Evolutionary conservation across 1,284 basidiomycete species (phyloP).

Genomic region (Cystobasidium pallidum): DNA sequence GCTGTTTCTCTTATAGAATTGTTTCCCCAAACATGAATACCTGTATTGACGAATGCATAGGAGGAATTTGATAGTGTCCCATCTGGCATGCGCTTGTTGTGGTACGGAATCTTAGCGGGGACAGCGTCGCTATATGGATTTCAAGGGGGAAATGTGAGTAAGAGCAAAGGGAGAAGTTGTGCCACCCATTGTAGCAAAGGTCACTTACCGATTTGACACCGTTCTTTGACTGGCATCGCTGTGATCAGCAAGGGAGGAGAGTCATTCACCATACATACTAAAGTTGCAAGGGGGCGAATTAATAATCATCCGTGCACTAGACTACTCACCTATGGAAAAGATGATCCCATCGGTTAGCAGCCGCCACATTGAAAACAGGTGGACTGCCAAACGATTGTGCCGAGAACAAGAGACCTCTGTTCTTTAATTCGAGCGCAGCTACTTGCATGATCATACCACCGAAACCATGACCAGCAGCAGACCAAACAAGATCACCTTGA

Average conservation of each 20-base stretch:
- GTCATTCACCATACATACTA: too few species aligned
- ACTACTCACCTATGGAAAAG: conserved; percentile 31
- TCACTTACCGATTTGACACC: conserved; percentile 35
- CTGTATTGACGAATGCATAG: conserved; percentile 42
- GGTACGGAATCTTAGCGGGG: conserved; percentile 34
- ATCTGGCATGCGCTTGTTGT: conserved; percentile 11
- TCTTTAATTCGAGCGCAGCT: conserved; percentile 43
- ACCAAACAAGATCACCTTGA: conserved; percentile 42
- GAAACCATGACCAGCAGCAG: conserved; percentile 42
- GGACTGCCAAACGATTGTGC: conserved; percentile 44
- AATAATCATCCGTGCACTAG: background rate
- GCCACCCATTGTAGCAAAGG: background rate
- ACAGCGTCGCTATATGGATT: conserved; percentile 17
- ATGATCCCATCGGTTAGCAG: conserved; percentile 33
- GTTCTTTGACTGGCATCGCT: conserved; percentile 40
- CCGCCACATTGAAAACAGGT: conserved; percentile 42
- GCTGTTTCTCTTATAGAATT: conserved; percentile 16
- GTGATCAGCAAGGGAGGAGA: conserved; percentile 1
- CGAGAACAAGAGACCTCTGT: conserved; percentile 34
- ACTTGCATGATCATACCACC: conserved; percentile 46
- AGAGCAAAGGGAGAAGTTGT: background rate
- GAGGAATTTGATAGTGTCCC: conserved; percentile 13
- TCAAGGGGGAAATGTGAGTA: background rate
- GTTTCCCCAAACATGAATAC: conserved; percentile 39
- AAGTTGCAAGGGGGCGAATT: too few species aligned